Conservation (phyloP, 345 rosid species). For the Syzygium jambos region DNA sequence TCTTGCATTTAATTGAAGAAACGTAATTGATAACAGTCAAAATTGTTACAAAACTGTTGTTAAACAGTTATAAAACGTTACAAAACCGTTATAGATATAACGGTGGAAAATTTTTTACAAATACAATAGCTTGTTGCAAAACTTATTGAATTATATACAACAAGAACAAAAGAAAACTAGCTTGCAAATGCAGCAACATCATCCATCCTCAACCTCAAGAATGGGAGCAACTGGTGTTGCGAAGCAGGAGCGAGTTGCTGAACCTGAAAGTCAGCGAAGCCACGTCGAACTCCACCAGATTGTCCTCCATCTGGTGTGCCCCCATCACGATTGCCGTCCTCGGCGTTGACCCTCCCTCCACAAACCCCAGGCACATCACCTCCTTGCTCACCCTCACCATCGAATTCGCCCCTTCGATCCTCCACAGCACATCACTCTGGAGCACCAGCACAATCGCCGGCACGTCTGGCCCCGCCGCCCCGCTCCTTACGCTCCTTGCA, state of each 20-base stretch:
- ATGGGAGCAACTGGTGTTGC: constrained; percentile 19
- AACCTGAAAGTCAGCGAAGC: constrained; percentile 22
- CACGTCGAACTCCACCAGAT: constrained; percentile 28
- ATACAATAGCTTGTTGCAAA: background rate
- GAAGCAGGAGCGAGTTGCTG: constrained; percentile 20
- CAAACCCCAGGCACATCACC: constrained; percentile 18
- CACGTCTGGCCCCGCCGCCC: constrained; percentile 12
- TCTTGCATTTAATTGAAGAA: background rate
- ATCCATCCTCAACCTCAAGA: background rate
- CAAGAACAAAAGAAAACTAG: background rate
- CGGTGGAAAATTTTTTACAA: background rate
- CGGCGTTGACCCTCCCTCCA: constrained; percentile 19
- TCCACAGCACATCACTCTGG: constrained; percentile 12
- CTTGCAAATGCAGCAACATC: background rate
- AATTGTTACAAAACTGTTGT: too few species aligned
- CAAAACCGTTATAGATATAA: background rate
- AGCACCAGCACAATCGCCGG: constrained; percentile 21
- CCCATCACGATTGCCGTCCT: constrained; percentile 23
- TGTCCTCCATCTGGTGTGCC: constrained; percentile 27
- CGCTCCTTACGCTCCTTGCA: background rate
- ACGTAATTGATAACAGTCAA: too few species aligned
- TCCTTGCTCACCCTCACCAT: constrained; percentile 17
- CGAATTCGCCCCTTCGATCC: constrained; percentile 27
- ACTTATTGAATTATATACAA: background rate
- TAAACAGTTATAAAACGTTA: background rate